These are phyloP conservation scores for Strobilomyces confusus DNA, from an alignment of 768 basidiomycete genomes.

Conservation along the genomic window DNA sequence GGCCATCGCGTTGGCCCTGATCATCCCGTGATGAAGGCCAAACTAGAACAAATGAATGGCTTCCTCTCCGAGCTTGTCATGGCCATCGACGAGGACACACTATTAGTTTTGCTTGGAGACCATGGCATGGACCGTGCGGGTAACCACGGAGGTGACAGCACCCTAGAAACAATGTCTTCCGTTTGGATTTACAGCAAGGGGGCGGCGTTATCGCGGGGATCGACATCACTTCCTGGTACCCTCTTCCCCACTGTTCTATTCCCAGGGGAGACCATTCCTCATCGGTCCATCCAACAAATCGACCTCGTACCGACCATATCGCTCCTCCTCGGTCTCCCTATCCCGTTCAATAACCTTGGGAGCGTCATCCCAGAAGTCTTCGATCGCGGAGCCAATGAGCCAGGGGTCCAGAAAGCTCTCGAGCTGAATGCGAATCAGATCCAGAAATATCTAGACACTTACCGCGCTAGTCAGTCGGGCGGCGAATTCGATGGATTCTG, in stretches of 20 bases:
- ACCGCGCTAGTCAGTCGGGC: conserved; percentile 66
- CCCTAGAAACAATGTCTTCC: conserved; percentile 77
- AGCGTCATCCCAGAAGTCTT: conserved; percentile 90
- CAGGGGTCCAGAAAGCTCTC: conserved; percentile 54
- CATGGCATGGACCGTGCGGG: conserved; percentile 96
- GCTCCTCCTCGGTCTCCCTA: conserved; percentile 85
- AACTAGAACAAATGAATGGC: conserved; percentile 84
- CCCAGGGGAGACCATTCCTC: conserved; percentile 50
- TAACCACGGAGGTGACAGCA: conserved; percentile 92
- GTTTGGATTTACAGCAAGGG: conserved; percentile 93
- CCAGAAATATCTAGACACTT: conserved; percentile 68
- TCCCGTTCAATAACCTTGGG: conserved; percentile 95
- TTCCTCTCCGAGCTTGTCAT: conserved; percentile 73
- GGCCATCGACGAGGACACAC: conserved; percentile 76
- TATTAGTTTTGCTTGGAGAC: conserved; percentile 90
- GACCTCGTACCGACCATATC: conserved; percentile 88
- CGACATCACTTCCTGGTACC: conserved; percentile 39
- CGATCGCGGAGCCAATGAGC: conserved; percentile 38
- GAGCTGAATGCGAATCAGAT: conserved; percentile 73
- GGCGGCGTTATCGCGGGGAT: conserved; percentile 38
- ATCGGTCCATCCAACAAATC: conserved; percentile 83
- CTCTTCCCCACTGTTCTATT: conserved; percentile 56
- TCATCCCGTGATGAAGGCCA: conserved; percentile 79
- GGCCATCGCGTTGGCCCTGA: conserved; percentile 93
- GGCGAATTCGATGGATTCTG: conserved; percentile 70